Evolutionary conservation across 2,329 filamentous ascomycete genomes (phyloP).

Genomic region (Trichoderma semiorbis): DNA sequence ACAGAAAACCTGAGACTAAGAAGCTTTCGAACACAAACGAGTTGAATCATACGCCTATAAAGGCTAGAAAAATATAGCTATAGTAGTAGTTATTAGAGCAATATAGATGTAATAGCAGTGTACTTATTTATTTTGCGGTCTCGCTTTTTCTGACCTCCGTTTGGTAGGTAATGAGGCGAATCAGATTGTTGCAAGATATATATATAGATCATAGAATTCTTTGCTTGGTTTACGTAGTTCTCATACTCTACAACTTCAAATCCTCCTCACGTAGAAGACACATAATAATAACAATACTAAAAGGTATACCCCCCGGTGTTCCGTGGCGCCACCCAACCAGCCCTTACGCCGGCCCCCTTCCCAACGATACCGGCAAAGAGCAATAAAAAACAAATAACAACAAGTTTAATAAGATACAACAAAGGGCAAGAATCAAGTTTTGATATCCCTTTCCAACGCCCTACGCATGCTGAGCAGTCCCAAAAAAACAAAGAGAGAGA

Average conservation of each 20-base stretch:
- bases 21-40: too few species aligned
- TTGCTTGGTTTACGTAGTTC: background rate
- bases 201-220: background rate
- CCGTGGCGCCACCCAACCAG: slow-evolving; percentile 24
- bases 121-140: too few species aligned
- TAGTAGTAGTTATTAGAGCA: too few species aligned
- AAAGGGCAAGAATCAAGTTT: background rate
- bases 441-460: background rate
- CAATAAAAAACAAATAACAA: background rate
- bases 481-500: background rate
- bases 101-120: too few species aligned
- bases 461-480: background rate
- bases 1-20: too few species aligned
- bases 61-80: too few species aligned
- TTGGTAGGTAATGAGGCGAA: too few species aligned
- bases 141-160: too few species aligned
- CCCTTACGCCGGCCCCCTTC: slow-evolving; percentile 20
- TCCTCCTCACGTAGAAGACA: background rate
- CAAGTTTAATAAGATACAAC: background rate
- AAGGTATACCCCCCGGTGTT: slow-evolving; percentile 10
- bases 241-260: background rate
- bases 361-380: background rate
- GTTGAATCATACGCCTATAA: too few species aligned
- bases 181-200: background rate
- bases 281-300: background rate